phyloP scores from a whole-genome alignment of 129 eudicot species.

The Centrapalus pauciflorus region DNA sequence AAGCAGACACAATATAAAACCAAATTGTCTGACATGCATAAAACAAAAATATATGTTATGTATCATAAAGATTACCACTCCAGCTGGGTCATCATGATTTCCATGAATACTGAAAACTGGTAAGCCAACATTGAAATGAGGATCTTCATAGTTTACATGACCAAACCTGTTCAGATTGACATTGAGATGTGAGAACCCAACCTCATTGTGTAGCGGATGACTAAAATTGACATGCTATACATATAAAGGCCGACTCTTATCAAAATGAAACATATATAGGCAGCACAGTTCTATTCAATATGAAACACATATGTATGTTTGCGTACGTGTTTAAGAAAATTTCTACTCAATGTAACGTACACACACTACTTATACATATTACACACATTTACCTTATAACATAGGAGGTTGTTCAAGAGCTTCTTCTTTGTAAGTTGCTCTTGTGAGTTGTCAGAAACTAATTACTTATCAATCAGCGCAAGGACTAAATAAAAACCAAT shows the following conservation, averaged over 20 bases:
- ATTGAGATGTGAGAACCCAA: neutral
- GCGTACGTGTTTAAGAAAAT: neutral
- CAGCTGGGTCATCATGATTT: conserved; percentile 99
- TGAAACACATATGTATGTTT: neutral
- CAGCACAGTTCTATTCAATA: neutral
- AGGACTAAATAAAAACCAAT: neutral
- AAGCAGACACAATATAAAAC: neutral
- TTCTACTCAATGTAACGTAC: neutral
- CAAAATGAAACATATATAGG: neutral
- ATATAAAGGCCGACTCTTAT: neutral
- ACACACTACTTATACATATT: neutral
- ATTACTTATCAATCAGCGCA: neutral
- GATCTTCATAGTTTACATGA: conserved; percentile 98
- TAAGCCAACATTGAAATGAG: conserved; percentile 96
- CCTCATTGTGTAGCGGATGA: neutral
- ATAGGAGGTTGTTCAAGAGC: neutral
- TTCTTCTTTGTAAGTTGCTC: neutral
- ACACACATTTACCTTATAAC: neutral
- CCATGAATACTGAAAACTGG: conserved; percentile 99
- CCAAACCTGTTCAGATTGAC: conserved; percentile 66
- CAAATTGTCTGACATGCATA: neutral
- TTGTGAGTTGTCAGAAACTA: neutral
- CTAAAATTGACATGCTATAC: neutral
- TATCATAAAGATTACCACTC: conserved; percentile 64
- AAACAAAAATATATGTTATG: too few relatives aligned